Evolutionary conservation across 129 eudicot species (phyloP).

Genomic region (Calendula officinalis): DNA sequence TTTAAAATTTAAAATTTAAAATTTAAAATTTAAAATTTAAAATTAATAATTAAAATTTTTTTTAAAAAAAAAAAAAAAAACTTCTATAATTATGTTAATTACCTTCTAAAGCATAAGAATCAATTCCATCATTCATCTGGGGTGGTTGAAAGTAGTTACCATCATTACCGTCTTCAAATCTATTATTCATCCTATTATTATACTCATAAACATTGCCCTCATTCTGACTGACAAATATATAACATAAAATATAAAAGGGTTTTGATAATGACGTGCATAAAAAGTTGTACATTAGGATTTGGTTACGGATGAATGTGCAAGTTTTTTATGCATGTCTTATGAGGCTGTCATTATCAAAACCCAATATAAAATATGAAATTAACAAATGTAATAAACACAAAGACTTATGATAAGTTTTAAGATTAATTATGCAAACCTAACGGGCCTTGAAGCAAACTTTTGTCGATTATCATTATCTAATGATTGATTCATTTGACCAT

Average conservation of each 20-base stretch:
- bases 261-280: too few species aligned
- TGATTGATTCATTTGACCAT: conserved; percentile 41
- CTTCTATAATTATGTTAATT: conserved; percentile 15
- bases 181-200: conserved; percentile 39
- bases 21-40: too few species aligned
- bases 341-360: not conserved
- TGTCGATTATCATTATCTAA: conserved; percentile 30
- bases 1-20: too few species aligned
- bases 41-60: not conserved
- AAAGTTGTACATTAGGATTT: too few species aligned
- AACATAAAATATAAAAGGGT: not conserved
- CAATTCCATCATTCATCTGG: conserved; percentile 33
- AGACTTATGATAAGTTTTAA: not conserved
- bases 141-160: conserved; percentile 44
- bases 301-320: too few species aligned
- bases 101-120: conserved; percentile 59
- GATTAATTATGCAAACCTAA: conserved; percentile 46
- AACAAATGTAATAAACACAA: not conserved
- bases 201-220: conserved; percentile 18
- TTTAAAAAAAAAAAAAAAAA: not conserved
- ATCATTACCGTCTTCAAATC: conserved; percentile 37
- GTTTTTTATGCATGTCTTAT: too few species aligned
- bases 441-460: conserved; percentile 29
- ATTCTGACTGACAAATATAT: conserved; percentile 14
- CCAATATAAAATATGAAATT: not conserved